Conservation (phyloP, 2,329 filamentous ascomycete species). For the Verticillium zaregamsianum region DNA sequence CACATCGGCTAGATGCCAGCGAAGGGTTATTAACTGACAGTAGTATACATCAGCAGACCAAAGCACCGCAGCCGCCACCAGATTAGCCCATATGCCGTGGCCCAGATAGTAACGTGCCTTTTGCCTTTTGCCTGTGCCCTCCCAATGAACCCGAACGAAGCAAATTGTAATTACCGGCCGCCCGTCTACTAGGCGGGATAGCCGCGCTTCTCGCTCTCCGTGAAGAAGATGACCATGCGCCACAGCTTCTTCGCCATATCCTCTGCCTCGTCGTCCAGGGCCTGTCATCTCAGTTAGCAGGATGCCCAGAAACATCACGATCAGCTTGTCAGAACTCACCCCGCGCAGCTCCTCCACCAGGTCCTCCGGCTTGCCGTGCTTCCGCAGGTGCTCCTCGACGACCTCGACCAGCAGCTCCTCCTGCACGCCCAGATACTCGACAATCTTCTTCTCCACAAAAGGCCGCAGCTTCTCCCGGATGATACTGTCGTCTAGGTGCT, state of each 20-base stretch:
- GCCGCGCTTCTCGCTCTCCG: conserved; percentile 87
- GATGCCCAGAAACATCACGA: background rate
- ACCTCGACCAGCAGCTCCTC: conserved; percentile 94
- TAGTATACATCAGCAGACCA: background rate
- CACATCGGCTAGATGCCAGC: background rate
- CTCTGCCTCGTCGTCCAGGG: conserved; percentile 91
- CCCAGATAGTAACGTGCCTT: background rate
- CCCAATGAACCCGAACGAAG: background rate
- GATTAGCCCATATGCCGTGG: background rate
- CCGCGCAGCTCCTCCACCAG: conserved; percentile 82
- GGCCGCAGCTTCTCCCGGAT: conserved; percentile 84
- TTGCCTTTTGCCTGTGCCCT: background rate
- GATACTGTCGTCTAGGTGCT: conserved; percentile 76
- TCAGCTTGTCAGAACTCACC: conserved; percentile 45
- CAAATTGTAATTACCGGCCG: background rate
- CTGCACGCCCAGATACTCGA: conserved; percentile 93
- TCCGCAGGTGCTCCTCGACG: conserved; percentile 80
- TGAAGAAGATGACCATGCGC: conserved; percentile 98
- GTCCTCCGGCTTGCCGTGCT: conserved; percentile 69
- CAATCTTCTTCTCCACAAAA: conserved; percentile 97
- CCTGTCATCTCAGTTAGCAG: conserved; percentile 43
- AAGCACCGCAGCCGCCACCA: background rate
- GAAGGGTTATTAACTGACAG: background rate
- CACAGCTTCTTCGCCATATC: conserved; percentile 93
- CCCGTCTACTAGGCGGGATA: conserved; percentile 55